phyloP scores from a whole-genome alignment of 192 early-diverging fungal genomes.

The Jimgerdemannia flammicorona region DNA sequence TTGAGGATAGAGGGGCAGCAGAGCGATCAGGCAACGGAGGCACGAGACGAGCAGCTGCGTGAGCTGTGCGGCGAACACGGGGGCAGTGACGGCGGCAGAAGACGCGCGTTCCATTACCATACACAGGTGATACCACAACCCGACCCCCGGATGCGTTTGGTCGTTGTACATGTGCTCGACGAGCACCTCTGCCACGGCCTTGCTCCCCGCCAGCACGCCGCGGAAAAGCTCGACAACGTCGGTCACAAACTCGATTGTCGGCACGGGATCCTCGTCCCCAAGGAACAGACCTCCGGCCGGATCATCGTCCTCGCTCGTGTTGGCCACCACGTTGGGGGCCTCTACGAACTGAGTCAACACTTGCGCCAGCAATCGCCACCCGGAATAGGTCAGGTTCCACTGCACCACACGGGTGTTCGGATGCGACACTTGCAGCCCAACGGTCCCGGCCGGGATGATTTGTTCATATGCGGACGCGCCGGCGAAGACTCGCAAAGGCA shows the following conservation, averaged over 20 bases:
- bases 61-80: not conserved
- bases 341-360: conserved; percentile 8
- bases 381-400: conserved; percentile 18
- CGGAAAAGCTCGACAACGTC: conserved; percentile 18
- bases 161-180: no score
- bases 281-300: not conserved
- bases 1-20: conserved; percentile 17
- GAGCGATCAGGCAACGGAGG: conserved; percentile 15
- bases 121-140: no score
- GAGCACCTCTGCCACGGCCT: no score
- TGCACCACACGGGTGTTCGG: conserved; percentile 5
- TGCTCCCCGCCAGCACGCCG: not conserved
- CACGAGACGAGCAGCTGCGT: conserved; percentile 1
- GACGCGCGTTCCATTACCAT: no score
- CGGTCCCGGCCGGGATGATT: conserved; percentile 9
- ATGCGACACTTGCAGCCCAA: conserved; percentile 5
- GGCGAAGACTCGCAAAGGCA: not conserved
- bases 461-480: conserved; percentile 2
- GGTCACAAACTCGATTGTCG: conserved; percentile 11
- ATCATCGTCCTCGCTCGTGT: no score
- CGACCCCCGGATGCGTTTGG: no score
- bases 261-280: conserved; percentile 4
- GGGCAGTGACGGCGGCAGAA: no score
- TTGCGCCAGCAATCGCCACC: conserved; percentile 14
- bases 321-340: no score